Evolutionary conservation across 352 stramenopile genomes (phyloP).

Genomic region (Phytophthora pistaciae): DNA sequence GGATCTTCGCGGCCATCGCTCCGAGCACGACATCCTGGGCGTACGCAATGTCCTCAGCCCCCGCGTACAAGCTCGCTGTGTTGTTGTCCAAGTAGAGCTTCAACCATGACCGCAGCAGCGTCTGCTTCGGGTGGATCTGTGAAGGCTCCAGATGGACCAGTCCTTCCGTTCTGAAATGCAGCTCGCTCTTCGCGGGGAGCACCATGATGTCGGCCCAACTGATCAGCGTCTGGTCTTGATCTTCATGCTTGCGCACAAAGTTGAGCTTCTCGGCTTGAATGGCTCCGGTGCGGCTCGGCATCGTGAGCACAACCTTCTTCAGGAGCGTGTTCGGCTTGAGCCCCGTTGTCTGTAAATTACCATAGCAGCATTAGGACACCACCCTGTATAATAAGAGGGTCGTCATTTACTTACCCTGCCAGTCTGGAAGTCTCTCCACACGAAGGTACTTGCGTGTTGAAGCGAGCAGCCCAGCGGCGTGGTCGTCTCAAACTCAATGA

Average conservation of each 20-base stretch:
- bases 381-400: too few relatives aligned
- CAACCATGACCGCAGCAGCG: slow-evolving; percentile 11
- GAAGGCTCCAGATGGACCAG: slow-evolving; percentile 11
- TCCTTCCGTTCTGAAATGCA: slow-evolving; percentile 22
- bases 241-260: slow-evolving; percentile 22
- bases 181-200: slow-evolving; percentile 14
- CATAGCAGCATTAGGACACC: neutral
- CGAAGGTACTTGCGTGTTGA: neutral
- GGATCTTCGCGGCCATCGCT: slow-evolving; percentile 26
- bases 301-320: slow-evolving; percentile 14
- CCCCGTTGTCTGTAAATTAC: slow-evolving; percentile 10
- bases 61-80: neutral
- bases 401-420: slow-evolving; percentile 11
- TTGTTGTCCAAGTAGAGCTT: slow-evolving; percentile 27
- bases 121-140: neutral
- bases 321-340: slow-evolving; percentile 18
- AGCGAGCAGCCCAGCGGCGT: slow-evolving; percentile 19
- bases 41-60: slow-evolving; percentile 18
- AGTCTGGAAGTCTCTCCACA: slow-evolving; percentile 22
- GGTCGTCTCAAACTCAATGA: slow-evolving; percentile 24
- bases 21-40: slow-evolving; percentile 26
- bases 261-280: slow-evolving; percentile 27
- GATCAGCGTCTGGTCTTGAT: slow-evolving; percentile 11
- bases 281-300: slow-evolving; percentile 16
- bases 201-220: slow-evolving; percentile 26